These are phyloP conservation scores for Cyphellophora attinorum DNA, from an alignment of 2,329 filamentous ascomycete genomes.

Conservation along the genomic window DNA sequence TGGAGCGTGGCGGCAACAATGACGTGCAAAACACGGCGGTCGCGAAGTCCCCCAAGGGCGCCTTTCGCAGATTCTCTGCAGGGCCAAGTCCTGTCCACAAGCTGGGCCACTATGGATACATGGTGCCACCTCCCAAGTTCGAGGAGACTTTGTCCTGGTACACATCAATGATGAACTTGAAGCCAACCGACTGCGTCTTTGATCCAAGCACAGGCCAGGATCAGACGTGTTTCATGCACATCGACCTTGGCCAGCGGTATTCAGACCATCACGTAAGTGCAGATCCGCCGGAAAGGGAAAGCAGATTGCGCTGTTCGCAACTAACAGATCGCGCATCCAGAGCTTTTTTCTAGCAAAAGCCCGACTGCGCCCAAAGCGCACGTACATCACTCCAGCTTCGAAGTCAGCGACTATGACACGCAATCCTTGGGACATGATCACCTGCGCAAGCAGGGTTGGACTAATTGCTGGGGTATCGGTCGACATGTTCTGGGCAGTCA, in stretches of 20 bases:
- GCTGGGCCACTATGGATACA: constrained; percentile 37
- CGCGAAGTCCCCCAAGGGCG: constrained; percentile 25
- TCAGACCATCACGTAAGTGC: constrained; percentile 46
- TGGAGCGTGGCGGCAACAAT: constrained; percentile 7
- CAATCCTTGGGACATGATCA: constrained; percentile 63
- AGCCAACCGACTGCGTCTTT: constrained; percentile 33
- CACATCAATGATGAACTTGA: constrained; percentile 34
- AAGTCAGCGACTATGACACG: constrained; percentile 63
- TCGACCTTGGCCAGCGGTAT: constrained; percentile 36
- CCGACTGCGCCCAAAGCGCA: constrained; percentile 24
- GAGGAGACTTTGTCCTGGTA: constrained; percentile 30
- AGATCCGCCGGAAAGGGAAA: too few species aligned
- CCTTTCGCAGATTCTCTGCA: constrained; percentile 31
- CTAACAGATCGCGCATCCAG: too few species aligned
- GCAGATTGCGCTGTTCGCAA: too few species aligned
- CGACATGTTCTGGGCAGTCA: constrained; percentile 61
- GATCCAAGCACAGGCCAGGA: constrained; percentile 14
- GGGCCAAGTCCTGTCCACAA: constrained; percentile 40
- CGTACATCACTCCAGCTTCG: constrained; percentile 60
- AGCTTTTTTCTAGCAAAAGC: constrained; percentile 11
- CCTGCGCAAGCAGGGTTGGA: constrained; percentile 53
- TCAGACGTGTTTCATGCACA: constrained; percentile 37
- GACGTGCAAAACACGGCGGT: constrained; percentile 24
- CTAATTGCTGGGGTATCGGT: constrained; percentile 61
- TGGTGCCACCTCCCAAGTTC: constrained; percentile 24